A percentile compares a stretch with the other conserved stretches of the same genome.
phyloP scores from a whole-genome alignment of 192 early-diverging fungal genomes.

The Tieghemiomyces parasiticus region DNA sequence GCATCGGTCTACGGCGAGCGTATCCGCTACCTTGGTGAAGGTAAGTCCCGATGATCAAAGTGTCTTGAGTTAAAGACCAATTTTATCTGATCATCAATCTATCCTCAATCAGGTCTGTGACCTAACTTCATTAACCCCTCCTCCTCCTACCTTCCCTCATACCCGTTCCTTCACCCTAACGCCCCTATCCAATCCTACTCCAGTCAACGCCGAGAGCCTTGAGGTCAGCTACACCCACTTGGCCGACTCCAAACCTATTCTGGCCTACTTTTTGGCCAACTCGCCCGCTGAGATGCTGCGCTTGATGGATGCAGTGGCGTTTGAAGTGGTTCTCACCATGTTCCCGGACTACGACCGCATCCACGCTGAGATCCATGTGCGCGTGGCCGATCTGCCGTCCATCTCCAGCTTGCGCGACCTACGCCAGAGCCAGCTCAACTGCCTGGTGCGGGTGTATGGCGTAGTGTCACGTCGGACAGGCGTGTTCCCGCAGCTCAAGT shows the following conservation, averaged over 20 bases:
- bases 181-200: too few relatives aligned
- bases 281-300: constrained; percentile 76
- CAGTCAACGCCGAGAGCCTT: constrained; percentile 71
- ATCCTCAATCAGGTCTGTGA: too few relatives aligned
- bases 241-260: constrained; percentile 53
- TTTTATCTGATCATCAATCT: too few relatives aligned
- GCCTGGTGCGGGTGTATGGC: constrained; percentile 76
- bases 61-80: too few relatives aligned
- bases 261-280: constrained; percentile 85
- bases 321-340: constrained; percentile 74
- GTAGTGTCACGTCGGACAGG: constrained; percentile 86
- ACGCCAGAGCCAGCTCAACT: constrained; percentile 83
- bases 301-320: constrained; percentile 86
- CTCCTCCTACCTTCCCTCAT: too few relatives aligned
- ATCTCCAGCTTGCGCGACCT: constrained; percentile 75
- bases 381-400: constrained; percentile 79
- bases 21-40: constrained; percentile 77
- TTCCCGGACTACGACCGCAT: constrained; percentile 87
- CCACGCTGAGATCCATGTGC: constrained; percentile 84
- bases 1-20: constrained; percentile 87
- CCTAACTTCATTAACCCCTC: too few relatives aligned
- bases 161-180: too few relatives aligned
- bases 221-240: constrained; percentile 80
- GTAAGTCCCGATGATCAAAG: too few relatives aligned
- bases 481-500: constrained; percentile 95